Base-by-base conservation (phyloP, 176 grass and related monocot species). In the Pontederia crassipes region DNA sequence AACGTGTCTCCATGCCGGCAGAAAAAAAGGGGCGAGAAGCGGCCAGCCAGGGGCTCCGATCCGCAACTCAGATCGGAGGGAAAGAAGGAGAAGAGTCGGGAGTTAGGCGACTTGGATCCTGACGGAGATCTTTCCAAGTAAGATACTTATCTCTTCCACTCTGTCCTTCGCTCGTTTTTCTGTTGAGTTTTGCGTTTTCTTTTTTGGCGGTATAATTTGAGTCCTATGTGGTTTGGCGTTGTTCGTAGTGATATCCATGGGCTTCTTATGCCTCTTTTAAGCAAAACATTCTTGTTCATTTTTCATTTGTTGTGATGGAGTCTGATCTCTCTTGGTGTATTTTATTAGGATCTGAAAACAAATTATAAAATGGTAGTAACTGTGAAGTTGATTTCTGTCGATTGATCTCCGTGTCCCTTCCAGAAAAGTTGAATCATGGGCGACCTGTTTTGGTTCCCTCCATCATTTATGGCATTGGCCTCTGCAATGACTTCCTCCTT, bases 111-210 rank as follows among this genome's bases (percentile, higher is more conserved):
- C 46, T 46, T 17, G 15, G 66, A 69, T 20, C 52, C 52, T 12
- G 66, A 69, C 56, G 28, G 55, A 14, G 66, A 69, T 69, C 66
- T 69, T 4, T 69, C 66, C 52, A 69, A 53, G 66, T 69, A 10
- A 28, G 66, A 3, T 68, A 9, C 46, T 55, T 28, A 0, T 14
- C 16, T 11, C 13, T 5, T 4, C 10, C 28, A 4, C 45, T 55
- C 0, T 54, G 27, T 9, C 17, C 0, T 55, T 17, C 0, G 7
- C 27, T 45, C 2, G 3, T 17, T 66, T 20, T 55, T 11, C 8
- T 8, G 1, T 8, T 15, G 14, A 20, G 8, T 12, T 47, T 1
- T 26, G 11, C 4, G 24, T 15, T 0, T 54, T 67, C 14, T 11
- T 4, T 67, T 16, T 18, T 20, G 9, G 9, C 16, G 45, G 16